phyloP scores from a whole-genome alignment of 2,329 filamentous ascomycete genomes.

The Aspergillus versicolor region DNA sequence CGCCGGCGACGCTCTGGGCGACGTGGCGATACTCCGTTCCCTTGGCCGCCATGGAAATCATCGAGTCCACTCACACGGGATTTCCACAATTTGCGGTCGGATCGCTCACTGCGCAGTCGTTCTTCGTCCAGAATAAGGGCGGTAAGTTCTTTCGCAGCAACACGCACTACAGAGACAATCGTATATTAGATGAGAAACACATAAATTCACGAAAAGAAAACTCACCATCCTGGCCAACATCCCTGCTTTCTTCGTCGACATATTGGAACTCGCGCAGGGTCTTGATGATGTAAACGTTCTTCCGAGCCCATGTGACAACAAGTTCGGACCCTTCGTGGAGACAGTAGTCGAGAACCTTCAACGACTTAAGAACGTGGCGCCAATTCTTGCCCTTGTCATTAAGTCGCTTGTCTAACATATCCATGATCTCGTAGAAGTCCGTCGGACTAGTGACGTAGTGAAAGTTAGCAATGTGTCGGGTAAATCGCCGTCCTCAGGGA shows the following conservation, averaged over 20 bases:
- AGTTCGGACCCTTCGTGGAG: slow-evolving; percentile 95
- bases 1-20: slow-evolving; percentile 45
- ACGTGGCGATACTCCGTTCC: slow-evolving; percentile 41
- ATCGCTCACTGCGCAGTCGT: slow-evolving; percentile 81
- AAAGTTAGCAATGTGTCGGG: neutral
- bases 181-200: slow-evolving; percentile 1
- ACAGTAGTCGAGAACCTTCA: slow-evolving; percentile 98
- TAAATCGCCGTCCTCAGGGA: neutral
- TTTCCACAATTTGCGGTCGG: slow-evolving; percentile 93
- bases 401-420: slow-evolving; percentile 97
- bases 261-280: slow-evolving; percentile 96
- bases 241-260: slow-evolving; percentile 89
- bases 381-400: slow-evolving; percentile 99
- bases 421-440: slow-evolving; percentile 99
- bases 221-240: slow-evolving; percentile 95
- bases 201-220: slow-evolving; percentile 18
- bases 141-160: slow-evolving; percentile 94
- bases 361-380: slow-evolving; percentile 94
- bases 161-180: slow-evolving; percentile 64
- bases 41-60: slow-evolving; percentile 56
- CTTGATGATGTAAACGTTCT: slow-evolving; percentile 99
- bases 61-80: slow-evolving; percentile 92
- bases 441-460: slow-evolving; percentile 64
- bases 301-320: slow-evolving; percentile 95
- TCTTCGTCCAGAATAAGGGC: slow-evolving; percentile 92